Conservation (phyloP, 805 yeast genomes). For the Kodamaea kaohsiungensis region DNA sequence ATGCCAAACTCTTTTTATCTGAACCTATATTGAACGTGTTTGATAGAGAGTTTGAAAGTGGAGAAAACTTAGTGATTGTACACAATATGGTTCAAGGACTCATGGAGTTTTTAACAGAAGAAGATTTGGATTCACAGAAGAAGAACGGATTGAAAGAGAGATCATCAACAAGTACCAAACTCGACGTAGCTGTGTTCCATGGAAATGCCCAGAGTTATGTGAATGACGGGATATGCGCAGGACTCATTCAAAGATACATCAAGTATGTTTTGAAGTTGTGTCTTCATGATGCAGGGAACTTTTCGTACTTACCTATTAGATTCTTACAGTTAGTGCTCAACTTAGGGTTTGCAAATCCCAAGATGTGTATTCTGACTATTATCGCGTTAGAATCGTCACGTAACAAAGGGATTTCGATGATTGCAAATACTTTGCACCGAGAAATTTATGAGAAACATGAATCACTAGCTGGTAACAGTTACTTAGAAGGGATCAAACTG, state of each 20-base stretch:
- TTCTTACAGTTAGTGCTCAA: slow-evolving; percentile 57
- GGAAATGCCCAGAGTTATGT: slow-evolving; percentile 50
- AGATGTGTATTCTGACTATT: slow-evolving; percentile 64
- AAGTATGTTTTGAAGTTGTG: slow-evolving; percentile 50
- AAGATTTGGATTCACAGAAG: slow-evolving; percentile 48
- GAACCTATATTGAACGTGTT: slow-evolving; percentile 53
- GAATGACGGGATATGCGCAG: slow-evolving; percentile 73
- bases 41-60: slow-evolving; percentile 47
- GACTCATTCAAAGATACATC: slow-evolving; percentile 65
- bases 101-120: slow-evolving; percentile 55
- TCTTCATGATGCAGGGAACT: slow-evolving; percentile 43
- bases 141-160: slow-evolving; percentile 41
- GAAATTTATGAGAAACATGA: slow-evolving; percentile 67
- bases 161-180: slow-evolving; percentile 29
- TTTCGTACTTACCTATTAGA: slow-evolving; percentile 52
- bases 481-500: slow-evolving; percentile 59
- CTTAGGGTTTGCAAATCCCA: slow-evolving; percentile 76
- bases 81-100: slow-evolving; percentile 58
- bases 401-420: slow-evolving; percentile 38
- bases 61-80: slow-evolving; percentile 40
- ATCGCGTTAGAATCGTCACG: slow-evolving; percentile 67
- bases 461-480: slow-evolving; percentile 65
- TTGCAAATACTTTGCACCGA: slow-evolving; percentile 55
- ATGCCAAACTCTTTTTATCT: slow-evolving; percentile 66
- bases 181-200: slow-evolving; percentile 55